phyloP scores from a whole-genome alignment of 2,329 filamentous ascomycete genomes.

The Anthostomella pinea region DNA sequence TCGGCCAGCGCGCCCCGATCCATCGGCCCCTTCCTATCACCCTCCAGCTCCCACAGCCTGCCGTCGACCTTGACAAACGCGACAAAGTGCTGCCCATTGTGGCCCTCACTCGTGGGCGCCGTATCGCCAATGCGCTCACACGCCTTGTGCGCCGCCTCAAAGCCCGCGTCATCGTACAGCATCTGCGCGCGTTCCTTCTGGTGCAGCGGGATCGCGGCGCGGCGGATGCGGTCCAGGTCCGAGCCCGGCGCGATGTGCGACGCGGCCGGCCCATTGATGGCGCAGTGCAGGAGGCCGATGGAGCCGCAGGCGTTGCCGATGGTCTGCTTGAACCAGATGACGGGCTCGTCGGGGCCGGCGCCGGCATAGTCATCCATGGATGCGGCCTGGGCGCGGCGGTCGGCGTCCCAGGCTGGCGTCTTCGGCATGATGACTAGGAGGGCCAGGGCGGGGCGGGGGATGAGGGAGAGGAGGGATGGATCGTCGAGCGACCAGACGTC shows the following conservation, averaged over 20 bases:
- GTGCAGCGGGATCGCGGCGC: slow-evolving; percentile 59
- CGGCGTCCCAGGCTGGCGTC: slow-evolving; percentile 37
- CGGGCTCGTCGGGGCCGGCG: slow-evolving; percentile 56
- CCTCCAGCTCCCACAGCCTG: slow-evolving; percentile 77
- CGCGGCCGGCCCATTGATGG: slow-evolving; percentile 69
- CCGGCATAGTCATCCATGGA: slow-evolving; percentile 15
- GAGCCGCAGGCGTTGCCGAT: slow-evolving; percentile 81
- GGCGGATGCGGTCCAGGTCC: slow-evolving; percentile 56
- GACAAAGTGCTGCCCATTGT: slow-evolving; percentile 73
- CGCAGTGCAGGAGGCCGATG: slow-evolving; percentile 71
- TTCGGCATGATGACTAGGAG: slow-evolving; percentile 79
- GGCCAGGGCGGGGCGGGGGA: slow-evolving; percentile 73
- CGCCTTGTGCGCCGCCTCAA: slow-evolving; percentile 71
- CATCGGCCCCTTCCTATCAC: slow-evolving; percentile 68
- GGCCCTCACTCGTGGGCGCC: slow-evolving; percentile 57
- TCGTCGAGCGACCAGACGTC: slow-evolving; percentile 83
- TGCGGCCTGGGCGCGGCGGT: slow-evolving; percentile 37
- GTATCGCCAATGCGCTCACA: slow-evolving; percentile 70
- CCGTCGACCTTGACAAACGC: slow-evolving; percentile 71
- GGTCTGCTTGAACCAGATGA: slow-evolving; percentile 83
- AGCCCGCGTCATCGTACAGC: slow-evolving; percentile 65
- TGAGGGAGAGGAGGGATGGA: slow-evolving; percentile 68
- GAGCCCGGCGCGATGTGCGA: slow-evolving; percentile 52
- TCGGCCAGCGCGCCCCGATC: slow-evolving; percentile 56
- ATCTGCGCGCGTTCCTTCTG: slow-evolving; percentile 63